Evolutionary conservation across 2,329 filamentous ascomycete genomes (phyloP).

Genomic region (Ilyonectria robusta): DNA sequence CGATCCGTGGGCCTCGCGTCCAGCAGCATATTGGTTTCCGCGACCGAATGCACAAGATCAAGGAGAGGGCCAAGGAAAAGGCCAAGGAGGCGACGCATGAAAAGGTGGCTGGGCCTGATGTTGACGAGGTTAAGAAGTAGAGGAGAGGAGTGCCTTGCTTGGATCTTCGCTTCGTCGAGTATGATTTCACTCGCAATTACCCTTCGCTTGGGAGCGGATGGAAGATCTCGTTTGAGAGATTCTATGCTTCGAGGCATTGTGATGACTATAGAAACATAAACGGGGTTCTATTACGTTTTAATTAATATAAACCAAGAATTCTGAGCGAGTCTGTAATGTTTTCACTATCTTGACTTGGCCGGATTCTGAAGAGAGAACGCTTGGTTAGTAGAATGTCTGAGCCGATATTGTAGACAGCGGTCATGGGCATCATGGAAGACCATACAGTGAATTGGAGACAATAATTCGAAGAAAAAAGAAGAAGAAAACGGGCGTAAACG

Average conservation of each 20-base stretch:
- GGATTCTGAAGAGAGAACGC: too few relatives aligned
- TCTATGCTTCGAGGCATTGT: background rate
- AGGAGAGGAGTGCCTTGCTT: background rate
- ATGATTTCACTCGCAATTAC: background rate
- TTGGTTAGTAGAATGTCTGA: too few relatives aligned
- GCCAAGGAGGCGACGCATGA: conserved; percentile 16
- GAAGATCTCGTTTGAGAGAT: background rate
- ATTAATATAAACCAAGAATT: too few relatives aligned
- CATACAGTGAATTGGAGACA: background rate
- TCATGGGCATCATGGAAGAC: too few relatives aligned
- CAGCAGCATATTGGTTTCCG: conserved; percentile 51
- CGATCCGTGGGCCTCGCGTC: conserved; percentile 49
- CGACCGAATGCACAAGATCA: conserved; percentile 46
- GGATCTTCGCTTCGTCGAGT: background rate
- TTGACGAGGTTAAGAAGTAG: conserved; percentile 30
- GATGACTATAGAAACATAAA: too few relatives aligned
- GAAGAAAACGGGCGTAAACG: background rate
- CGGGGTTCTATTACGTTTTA: too few relatives aligned
- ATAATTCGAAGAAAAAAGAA: too few relatives aligned
- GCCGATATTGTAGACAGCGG: too few relatives aligned
- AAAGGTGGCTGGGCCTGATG: conserved; percentile 19
- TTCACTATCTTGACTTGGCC: too few relatives aligned
- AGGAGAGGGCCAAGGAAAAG: conserved; percentile 45
- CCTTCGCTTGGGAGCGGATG: background rate
- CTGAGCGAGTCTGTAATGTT: background rate